phyloP scores from a whole-genome alignment of 371 early-diverging fungal species.

The Parasitella parasitica region DNA sequence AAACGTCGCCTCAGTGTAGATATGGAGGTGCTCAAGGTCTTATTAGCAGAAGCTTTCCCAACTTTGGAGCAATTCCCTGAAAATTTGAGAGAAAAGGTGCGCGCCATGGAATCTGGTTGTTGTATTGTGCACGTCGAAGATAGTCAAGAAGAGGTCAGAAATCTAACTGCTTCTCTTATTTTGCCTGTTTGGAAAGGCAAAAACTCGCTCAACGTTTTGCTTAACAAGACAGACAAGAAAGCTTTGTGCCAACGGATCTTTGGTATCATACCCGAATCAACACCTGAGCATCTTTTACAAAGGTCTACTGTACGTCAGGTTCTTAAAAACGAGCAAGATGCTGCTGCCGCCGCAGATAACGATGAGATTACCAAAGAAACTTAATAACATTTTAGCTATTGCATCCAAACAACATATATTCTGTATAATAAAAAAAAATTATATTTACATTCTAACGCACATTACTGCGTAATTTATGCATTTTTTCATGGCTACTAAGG shows the following conservation, averaged over 20 bases:
- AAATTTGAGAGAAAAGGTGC: not conserved
- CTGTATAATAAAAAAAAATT: too few species aligned
- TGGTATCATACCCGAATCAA: conserved; percentile 38
- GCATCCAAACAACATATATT: too few species aligned
- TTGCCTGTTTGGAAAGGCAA: conserved; percentile 79
- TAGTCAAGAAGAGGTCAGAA: not conserved
- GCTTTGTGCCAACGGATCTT: conserved; percentile 46
- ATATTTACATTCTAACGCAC: too few species aligned
- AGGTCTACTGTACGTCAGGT: conserved; percentile 25
- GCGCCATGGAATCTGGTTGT: conserved; percentile 48
- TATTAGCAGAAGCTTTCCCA: conserved; percentile 67
- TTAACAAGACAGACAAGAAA: conserved; percentile 73
- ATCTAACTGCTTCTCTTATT: conserved; percentile 44
- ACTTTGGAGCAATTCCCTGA: conserved; percentile 46
- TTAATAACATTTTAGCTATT: too few species aligned
- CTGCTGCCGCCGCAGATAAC: conserved; percentile 11
- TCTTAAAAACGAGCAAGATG: not conserved
- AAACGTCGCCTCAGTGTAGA: conserved; percentile 54
- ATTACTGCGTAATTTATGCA: too few species aligned
- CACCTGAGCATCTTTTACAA: conserved; percentile 41
- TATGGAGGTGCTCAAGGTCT: conserved; percentile 50
- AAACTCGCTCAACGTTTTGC: conserved; percentile 66
- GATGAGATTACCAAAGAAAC: too few species aligned
- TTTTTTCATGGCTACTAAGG: too few species aligned
- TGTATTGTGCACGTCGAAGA: conserved; percentile 60